Conservation (phyloP, 495 filamentous ascomycete genomes). For the Ramalina intermedia region DNA sequence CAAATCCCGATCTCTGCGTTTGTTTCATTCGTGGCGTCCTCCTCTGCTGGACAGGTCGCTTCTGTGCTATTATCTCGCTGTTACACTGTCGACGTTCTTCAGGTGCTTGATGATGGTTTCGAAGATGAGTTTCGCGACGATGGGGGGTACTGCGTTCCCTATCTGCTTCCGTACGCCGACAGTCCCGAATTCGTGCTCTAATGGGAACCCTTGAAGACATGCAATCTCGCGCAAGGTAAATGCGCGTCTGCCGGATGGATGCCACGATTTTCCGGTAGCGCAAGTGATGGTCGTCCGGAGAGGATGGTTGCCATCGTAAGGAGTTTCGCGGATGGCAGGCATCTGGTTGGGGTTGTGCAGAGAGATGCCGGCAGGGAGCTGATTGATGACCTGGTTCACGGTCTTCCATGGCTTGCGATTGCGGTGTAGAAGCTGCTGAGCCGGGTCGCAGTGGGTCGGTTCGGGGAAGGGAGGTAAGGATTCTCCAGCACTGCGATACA, state of each 20-base stretch:
- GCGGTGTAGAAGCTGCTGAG: constrained; percentile 4
- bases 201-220: constrained; percentile 59
- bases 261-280: constrained; percentile 49
- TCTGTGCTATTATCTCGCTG: background rate
- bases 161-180: constrained; percentile 48
- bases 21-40: too few species aligned
- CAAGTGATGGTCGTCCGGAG: constrained; percentile 49
- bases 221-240: constrained; percentile 64
- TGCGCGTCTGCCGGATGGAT: constrained; percentile 48
- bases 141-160: constrained; percentile 75
- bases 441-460: constrained; percentile 41
- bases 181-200: constrained; percentile 39
- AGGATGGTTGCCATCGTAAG: constrained; percentile 33
- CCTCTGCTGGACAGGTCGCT: too few species aligned
- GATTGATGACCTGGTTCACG: constrained; percentile 31
- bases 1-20: too few species aligned
- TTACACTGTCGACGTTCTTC: constrained; percentile 36
- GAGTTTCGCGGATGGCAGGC: constrained; percentile 9
- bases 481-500: constrained; percentile 49
- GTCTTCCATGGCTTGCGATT: constrained; percentile 21
- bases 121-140: constrained; percentile 46
- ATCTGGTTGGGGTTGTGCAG: constrained; percentile 32
- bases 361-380: constrained; percentile 24
- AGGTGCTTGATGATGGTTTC: constrained; percentile 41
- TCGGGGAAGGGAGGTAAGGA: constrained; percentile 50